These are phyloP conservation scores for Dictyostelium intermedium DNA, from an alignment of 78 protist species.

Conservation along the genomic window DNA sequence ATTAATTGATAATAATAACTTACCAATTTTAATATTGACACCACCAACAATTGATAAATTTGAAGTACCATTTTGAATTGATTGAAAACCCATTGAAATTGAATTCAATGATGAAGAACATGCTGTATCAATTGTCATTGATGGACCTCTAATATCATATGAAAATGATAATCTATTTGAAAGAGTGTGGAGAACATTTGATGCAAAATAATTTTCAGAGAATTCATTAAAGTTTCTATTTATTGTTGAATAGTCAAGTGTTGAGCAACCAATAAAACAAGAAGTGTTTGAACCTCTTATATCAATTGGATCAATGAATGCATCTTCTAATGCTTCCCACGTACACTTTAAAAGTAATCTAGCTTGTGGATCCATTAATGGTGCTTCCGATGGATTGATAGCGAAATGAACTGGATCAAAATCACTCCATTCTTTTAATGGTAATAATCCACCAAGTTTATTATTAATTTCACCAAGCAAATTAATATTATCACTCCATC, in stretches of 20 bases:
- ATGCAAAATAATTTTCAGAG: neutral
- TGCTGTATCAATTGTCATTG: constrained; percentile 91
- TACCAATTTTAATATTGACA: constrained; percentile 78
- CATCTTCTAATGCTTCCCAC: constrained; percentile 79
- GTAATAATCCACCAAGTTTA: neutral
- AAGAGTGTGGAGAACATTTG: constrained; percentile 14
- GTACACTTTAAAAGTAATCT: constrained; percentile 58
- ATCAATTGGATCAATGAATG: constrained; percentile 23
- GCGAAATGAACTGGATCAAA: constrained; percentile 79
- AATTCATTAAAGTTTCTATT: neutral
- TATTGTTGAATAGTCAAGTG: neutral
- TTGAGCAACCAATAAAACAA: constrained; percentile 46
- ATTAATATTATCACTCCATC: neutral
- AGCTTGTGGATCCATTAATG: constrained; percentile 85
- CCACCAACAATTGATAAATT: constrained; percentile 85
- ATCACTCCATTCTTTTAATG: neutral
- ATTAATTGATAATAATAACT: neutral
- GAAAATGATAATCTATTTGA: constrained; percentile 85
- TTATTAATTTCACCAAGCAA: neutral
- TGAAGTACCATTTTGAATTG: constrained; percentile 62
- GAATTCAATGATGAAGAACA: constrained; percentile 90
- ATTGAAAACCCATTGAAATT: constrained; percentile 54
- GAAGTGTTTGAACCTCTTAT: constrained; percentile 49
- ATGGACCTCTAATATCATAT: constrained; percentile 87
- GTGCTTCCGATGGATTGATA: constrained; percentile 74